Evolutionary conservation across 2,329 filamentous ascomycete species (phyloP).

Genomic region (Lasiodiplodia hormozganensis): DNA sequence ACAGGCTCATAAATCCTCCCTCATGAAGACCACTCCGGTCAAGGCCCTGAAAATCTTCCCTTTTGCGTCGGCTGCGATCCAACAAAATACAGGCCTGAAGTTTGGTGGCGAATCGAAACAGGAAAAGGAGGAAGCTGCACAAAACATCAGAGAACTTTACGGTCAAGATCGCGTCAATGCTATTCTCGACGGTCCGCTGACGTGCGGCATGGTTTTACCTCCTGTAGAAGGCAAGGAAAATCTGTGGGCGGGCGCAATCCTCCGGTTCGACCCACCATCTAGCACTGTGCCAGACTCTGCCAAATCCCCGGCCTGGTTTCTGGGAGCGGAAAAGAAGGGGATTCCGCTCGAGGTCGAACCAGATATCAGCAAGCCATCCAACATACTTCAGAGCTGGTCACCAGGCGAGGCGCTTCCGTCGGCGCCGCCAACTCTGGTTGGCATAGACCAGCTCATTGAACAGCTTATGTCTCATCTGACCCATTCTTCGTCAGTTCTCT

Average conservation of each 20-base stretch:
- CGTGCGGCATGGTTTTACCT: conserved; percentile 82
- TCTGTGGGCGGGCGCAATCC: conserved; percentile 81
- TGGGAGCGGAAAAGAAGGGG: conserved; percentile 74
- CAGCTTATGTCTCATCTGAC: conserved; percentile 78
- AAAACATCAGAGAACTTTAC: conserved; percentile 76
- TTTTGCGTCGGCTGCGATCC: conserved; percentile 67
- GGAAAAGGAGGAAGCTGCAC: conserved; percentile 78
- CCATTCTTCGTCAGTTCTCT: conserved; percentile 85
- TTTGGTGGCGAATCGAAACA: conserved; percentile 89
- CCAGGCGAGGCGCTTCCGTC: conserved; percentile 62
- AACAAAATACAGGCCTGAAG: conserved; percentile 71
- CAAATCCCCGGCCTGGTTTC: conserved; percentile 71
- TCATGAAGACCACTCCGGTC: conserved; percentile 52
- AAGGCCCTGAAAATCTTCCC: conserved; percentile 80
- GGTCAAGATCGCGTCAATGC: conserved; percentile 61
- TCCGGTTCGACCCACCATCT: conserved; percentile 74
- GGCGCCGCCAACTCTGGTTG: conserved; percentile 71
- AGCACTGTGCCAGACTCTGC: conserved; percentile 46
- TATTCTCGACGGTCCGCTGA: conserved; percentile 82
- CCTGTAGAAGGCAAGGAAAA: conserved; percentile 61
- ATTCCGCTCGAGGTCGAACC: conserved; percentile 77
- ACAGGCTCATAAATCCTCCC: conserved; percentile 66
- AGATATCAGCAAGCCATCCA: conserved; percentile 61
- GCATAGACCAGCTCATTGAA: conserved; percentile 78
- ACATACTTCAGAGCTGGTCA: conserved; percentile 53